Conservation (phyloP, 2,329 filamentous ascomycete species). For the Tolypocladium ovalisporum region DNA sequence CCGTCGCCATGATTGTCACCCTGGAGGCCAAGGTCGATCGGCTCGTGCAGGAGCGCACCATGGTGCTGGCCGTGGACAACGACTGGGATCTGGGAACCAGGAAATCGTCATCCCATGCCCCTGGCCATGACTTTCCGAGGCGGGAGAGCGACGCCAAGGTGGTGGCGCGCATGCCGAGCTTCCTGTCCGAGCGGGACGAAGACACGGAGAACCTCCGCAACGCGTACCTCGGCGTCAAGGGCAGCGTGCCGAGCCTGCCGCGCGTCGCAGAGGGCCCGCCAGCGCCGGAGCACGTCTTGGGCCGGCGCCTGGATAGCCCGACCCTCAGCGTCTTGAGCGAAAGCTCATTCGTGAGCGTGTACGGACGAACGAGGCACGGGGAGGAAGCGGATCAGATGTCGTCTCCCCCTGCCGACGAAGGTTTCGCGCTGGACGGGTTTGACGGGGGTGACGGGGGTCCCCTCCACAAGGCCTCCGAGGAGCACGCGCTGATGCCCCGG, state of each 20-base stretch:
- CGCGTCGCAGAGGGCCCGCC: slow-evolving; percentile 30
- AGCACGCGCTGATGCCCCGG: neutral
- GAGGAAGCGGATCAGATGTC: slow-evolving; percentile 19
- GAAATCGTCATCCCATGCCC: slow-evolving; percentile 9
- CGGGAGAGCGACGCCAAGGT: slow-evolving; percentile 21
- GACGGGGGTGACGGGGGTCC: slow-evolving; percentile 3
- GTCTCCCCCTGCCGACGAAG: slow-evolving; percentile 17
- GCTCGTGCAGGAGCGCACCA: slow-evolving; percentile 40
- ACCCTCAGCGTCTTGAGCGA: slow-evolving; percentile 55
- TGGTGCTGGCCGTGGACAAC: slow-evolving; percentile 39
- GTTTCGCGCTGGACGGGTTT: slow-evolving; percentile 16
- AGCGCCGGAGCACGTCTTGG: slow-evolving; percentile 20
- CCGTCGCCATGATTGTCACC: slow-evolving; percentile 56
- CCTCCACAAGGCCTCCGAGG: neutral
- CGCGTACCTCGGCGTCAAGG: slow-evolving; percentile 41
- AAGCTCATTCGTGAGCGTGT: slow-evolving; percentile 56
- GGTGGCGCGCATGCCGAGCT: slow-evolving; percentile 52
- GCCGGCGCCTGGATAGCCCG: slow-evolving; percentile 40
- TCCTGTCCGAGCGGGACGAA: slow-evolving; percentile 48
- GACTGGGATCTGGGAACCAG: slow-evolving; percentile 17
- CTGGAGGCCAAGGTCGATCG: slow-evolving; percentile 50
- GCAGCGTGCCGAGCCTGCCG: slow-evolving; percentile 39
- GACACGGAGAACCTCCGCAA: slow-evolving; percentile 50
- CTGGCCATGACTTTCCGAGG: slow-evolving; percentile 8
- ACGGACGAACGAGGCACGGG: slow-evolving; percentile 28